Evolutionary conservation across 768 basidiomycete genomes (phyloP).

Genomic region (Leccinum uliginosum): DNA sequence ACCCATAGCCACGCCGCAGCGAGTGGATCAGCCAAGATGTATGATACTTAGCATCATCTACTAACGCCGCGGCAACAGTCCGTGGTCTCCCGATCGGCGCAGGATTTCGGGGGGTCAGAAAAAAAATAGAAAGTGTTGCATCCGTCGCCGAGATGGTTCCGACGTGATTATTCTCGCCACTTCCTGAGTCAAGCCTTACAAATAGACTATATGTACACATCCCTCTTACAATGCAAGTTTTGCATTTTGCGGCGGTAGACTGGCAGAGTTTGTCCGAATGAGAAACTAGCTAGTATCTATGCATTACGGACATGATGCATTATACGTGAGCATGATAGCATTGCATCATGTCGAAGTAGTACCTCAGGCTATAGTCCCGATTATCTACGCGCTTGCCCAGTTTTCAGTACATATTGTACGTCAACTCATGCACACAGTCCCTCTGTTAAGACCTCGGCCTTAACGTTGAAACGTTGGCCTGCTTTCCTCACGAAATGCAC

Average conservation of each 20-base stretch:
- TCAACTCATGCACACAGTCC: neutral
- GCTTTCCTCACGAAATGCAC: neutral
- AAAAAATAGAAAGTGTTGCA: neutral
- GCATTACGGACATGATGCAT: neutral
- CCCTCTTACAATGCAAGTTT: neutral
- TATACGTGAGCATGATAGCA: neutral
- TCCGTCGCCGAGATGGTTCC: neutral
- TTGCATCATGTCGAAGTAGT: neutral
- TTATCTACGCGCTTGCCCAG: neutral
- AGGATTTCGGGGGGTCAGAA: neutral
- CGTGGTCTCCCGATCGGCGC: neutral
- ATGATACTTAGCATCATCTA: neutral
- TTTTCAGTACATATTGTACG: neutral
- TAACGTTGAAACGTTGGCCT: neutral
- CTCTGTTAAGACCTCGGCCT: neutral
- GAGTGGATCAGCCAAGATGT: constrained; percentile 7
- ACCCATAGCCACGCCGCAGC: neutral
- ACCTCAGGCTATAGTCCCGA: neutral
- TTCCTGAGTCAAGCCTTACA: no score
- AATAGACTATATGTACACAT: neutral
- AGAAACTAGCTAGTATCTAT: neutral
- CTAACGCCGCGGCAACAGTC: constrained; percentile 4
- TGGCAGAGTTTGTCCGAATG: neutral
- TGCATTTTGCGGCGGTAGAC: neutral
- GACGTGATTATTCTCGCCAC: neutral